Evolutionary conservation across 1,139 yeast species (phyloP), one percentile per base, ranked within the genome.

Genomic region (Debaryomyces udenii): DNA sequence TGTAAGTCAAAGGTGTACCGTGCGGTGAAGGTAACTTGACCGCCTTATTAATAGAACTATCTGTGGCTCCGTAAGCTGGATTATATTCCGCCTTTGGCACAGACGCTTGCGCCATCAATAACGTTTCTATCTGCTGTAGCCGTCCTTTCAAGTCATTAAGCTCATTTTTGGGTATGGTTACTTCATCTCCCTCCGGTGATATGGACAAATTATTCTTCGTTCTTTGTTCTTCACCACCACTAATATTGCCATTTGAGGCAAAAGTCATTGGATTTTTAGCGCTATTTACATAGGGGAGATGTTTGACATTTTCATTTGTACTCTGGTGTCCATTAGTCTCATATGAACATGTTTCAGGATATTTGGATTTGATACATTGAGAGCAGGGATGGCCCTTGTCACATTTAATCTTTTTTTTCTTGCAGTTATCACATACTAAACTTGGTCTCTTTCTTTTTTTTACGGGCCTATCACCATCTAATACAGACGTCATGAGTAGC

Each of bases 361-460:
- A 46, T 16, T 57, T 55, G 9, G 59, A 47, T 41, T 59, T 64
- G 4, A 57, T 46, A 53, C 76, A 70, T 37, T 62, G 68, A 3
- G 57, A 48, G 49, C 76, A 70, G 0, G 76, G 76, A 27, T 46
- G 49, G 10, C 53, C 57, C 39, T 65, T 58, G 43, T 70, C 72
- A 55, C 76, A 70, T 39, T 56, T 62, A 45, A 69, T 60, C 49
- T 70, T 70, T 45, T 62, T 59, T 32, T 54, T 49, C 46, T 62
- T 62, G 48, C 76, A 70, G 38, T 60, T 60, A 13, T 51, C 53
- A 47, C 76, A 70, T 4, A 69, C 74, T 3, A 66, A 52, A 37
- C 69, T 62, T 10, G 60, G 54, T 46, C 74, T 56, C 45, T 65
- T 66, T 27, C 64, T 49, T 42, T 57, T 61, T 37, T 51, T 57